A percentile compares a stretch with the other conserved stretches of the same genome.
Evolutionary conservation across 306 rosid species (phyloP).

Genomic region (Trifolium repens): DNA sequence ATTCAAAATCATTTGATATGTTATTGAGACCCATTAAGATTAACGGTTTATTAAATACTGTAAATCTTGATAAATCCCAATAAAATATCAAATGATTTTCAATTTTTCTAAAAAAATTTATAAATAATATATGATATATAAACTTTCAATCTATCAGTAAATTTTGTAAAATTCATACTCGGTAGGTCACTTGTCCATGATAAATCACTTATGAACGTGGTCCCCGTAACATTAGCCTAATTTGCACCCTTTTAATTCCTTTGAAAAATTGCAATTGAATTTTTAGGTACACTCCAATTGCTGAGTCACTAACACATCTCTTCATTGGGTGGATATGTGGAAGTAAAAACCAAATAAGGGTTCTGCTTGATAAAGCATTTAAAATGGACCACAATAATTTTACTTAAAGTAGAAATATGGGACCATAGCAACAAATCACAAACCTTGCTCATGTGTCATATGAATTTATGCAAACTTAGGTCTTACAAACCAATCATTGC

Average conservation of each 20-base stretch:
- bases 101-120: too few relatives aligned
- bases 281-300: constrained; percentile 5
- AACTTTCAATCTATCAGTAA: too few relatives aligned
- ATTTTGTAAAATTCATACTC: too few relatives aligned
- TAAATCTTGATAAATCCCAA: too few relatives aligned
- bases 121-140: too few relatives aligned
- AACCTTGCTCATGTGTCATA: constrained; percentile 26
- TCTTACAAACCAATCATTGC: constrained; percentile 48
- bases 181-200: too few relatives aligned
- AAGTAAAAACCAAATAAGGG: constrained; percentile 12
- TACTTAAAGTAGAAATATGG: constrained; percentile 29
- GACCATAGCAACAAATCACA: constrained; percentile 34
- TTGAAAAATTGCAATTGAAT: constrained; percentile 31
- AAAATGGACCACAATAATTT: constrained; percentile 32
- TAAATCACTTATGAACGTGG: too few relatives aligned
- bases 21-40: too few relatives aligned
- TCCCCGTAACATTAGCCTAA: not conserved
- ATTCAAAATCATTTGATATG: too few relatives aligned
- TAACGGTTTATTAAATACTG: too few relatives aligned
- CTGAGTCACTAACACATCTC: constrained; percentile 16
- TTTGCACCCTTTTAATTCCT: not conserved
- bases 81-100: too few relatives aligned
- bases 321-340: constrained; percentile 28
- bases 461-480: not conserved
- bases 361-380: constrained; percentile 27